These are phyloP conservation scores for Hyaloscypha hepaticicola DNA, from an alignment of 495 filamentous ascomycete genomes.

Conservation along the genomic window DNA sequence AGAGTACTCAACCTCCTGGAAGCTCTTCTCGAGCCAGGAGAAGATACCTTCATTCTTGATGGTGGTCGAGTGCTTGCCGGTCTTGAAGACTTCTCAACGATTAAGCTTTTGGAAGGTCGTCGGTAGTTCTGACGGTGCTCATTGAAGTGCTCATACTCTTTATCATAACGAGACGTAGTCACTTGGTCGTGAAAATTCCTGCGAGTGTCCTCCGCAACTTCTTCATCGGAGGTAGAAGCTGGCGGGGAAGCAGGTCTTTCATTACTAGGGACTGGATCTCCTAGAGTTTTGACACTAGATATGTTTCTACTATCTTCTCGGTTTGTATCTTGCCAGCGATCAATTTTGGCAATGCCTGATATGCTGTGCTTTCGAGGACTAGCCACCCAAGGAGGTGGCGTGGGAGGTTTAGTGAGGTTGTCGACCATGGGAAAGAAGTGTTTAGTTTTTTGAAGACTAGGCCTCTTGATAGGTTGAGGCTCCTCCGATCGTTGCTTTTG, in stretches of 20 bases:
- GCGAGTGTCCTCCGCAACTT: not conserved
- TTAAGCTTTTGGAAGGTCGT: not conserved
- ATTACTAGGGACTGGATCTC: not conserved
- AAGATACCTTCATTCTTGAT: not conserved
- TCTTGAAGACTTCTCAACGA: not conserved
- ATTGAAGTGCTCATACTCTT: not conserved
- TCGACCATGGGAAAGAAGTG: not conserved
- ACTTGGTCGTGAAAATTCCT: not conserved
- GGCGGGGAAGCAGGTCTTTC: not conserved
- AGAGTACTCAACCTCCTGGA: constrained; percentile 12
- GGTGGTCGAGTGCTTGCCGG: not conserved
- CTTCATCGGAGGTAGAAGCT: not conserved
- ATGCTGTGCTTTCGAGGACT: not conserved
- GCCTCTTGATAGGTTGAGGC: not conserved
- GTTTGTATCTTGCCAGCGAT: not conserved
- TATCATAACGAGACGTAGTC: not conserved
- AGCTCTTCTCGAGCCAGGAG: constrained; percentile 1
- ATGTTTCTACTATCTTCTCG: not conserved
- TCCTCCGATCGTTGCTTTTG: not conserved
- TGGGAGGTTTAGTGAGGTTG: not conserved
- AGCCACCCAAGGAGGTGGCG: constrained; percentile 11
- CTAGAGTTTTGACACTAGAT: not conserved
- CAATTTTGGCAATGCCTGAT: not conserved
- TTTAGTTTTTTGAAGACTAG: not conserved
- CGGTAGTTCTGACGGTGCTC: not conserved